Base-by-base conservation (phyloP, 345 rosid species). In the Salix brachista region DNA sequence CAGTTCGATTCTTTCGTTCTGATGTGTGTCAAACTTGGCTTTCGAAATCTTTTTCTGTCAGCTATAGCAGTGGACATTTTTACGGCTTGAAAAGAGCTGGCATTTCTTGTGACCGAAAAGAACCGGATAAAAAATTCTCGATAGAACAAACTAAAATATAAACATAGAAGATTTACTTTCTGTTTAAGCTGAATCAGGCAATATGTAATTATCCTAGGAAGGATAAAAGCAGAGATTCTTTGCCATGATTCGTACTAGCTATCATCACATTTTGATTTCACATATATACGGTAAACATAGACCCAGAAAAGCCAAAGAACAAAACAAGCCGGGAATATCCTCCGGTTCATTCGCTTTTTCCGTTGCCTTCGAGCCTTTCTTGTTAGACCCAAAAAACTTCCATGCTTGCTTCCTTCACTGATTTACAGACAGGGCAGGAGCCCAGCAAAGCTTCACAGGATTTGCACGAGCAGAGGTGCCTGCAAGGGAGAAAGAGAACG, bases 381-480 rank as follows among this genome's bases (percentile, higher is more conserved):
- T 37, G 39, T 28, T 75, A 87, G 65, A 23, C 77, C 78, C 84
- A 82, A 77, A 88, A 80, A 18, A 86, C 88, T 78, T 84, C 89
- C 77, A 87, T 76, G 89, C 87, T 90, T 18, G 85, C 86, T 25
- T 84, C 82, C 85, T 89, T 90, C 12, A 81, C 81, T 69, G 83
- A 82, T 65, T 83, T 76, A 73, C 94, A 90, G 62, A 87, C 87
- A 50, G 91, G 92, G 78, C 94, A 90, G 10, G 69, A 77, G n/a
- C 50, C 82, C 6, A 89, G 88, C 76, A 76, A 80, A 54, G 83
- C 54, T 50, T 86, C 91, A 41, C 94, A 90, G 7, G 48, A 68
- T 75, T 81, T 84, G 87, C 94, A 90, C 70, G 88, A 89, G 75
- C 91, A 87, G 62, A 90, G 85, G 21, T 90, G 94, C 36, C 87